phyloP scores from a whole-genome alignment of 2,329 filamentous ascomycete species.

The Paecilomyces variotii region DNA sequence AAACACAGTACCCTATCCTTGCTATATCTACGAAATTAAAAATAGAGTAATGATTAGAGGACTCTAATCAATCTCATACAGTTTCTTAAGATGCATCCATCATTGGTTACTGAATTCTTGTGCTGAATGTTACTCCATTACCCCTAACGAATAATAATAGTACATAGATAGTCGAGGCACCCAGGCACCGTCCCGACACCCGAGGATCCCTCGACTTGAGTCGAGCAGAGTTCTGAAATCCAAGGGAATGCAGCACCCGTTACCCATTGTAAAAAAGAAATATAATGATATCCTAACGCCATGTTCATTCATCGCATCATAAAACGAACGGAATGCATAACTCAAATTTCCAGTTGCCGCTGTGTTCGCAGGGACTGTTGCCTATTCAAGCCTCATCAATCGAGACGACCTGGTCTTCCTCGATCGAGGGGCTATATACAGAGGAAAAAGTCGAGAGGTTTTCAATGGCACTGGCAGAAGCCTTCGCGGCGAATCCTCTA shows the following conservation, averaged over 20 bases:
- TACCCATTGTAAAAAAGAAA: neutral
- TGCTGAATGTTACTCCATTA: neutral
- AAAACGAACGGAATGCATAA: neutral
- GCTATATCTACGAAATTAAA: neutral
- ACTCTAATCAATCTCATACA: neutral
- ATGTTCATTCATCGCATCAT: neutral
- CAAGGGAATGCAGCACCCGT: neutral
- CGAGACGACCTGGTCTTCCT: slow-evolving; percentile 66
- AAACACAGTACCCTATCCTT: neutral
- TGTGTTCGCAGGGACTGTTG: neutral
- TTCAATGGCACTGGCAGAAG: slow-evolving; percentile 61
- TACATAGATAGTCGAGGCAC: neutral
- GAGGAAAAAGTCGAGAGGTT: slow-evolving; percentile 56
- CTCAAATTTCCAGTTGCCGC: neutral
- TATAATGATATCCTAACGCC: neutral
- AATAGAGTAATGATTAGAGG: neutral
- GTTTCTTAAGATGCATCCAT: neutral
- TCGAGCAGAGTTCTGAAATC: neutral
- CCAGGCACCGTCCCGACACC: neutral
- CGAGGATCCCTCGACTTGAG: neutral
- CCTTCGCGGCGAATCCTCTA: slow-evolving; percentile 72
- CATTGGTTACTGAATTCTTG: neutral
- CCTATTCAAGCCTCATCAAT: slow-evolving; percentile 22
- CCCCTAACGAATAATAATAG: neutral
- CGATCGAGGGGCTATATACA: slow-evolving; percentile 58